Evolutionary conservation across 1,139 yeast species (phyloP), one percentile per base, ranked within the genome.

Genomic region (Debaryomycetaceae sp.): DNA sequence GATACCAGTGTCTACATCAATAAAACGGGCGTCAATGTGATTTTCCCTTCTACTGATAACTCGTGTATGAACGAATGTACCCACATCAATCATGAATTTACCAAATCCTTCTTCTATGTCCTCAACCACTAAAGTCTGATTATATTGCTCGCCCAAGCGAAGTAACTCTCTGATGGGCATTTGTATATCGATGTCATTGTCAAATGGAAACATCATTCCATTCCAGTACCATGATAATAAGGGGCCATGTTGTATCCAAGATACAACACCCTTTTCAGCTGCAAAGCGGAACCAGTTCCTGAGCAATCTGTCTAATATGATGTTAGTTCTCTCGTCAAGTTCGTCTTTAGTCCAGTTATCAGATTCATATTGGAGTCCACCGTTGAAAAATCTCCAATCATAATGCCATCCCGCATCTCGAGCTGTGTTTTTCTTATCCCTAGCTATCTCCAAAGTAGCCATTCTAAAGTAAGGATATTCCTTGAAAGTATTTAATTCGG

Each of bases 361-460:
- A 34, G 46, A 46, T 24, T 50, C 46, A 40, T 56, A 52, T 23
- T 43, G 48, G 39, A 58, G 52, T 23, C 59, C 59, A 6, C 85
- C 84, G 49, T 75, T 74, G 65, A 82, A 86, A 54, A 86, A 86
- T 44, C 90, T 68, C 78, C 81, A 80, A 60, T 86, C 91, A 56
- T 83, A 83, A 59, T 85, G 93, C 45, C 68, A 75, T 6, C 83
- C 83, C 53, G 55, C 43, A 42, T 58, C 61, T 14, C 52, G 45
- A 38, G 49, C 58, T 7, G 30, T 41, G 40, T 55, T 57, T 9
- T 48, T 42, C 17, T 45, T 43, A 42, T 57, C 61, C 7, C 33
- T 36, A 20, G 44, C 44, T 7, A 41, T 37, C 13, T 44, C 45
- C 31, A 58, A 46, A 6, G 60, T 55, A 1, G 59, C 52, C 47